Percentiles rank a stretch among this genome's conserved stretches.
Evolutionary conservation across 331 rosid species (phyloP).

Genomic region (Quercus phellos): DNA sequence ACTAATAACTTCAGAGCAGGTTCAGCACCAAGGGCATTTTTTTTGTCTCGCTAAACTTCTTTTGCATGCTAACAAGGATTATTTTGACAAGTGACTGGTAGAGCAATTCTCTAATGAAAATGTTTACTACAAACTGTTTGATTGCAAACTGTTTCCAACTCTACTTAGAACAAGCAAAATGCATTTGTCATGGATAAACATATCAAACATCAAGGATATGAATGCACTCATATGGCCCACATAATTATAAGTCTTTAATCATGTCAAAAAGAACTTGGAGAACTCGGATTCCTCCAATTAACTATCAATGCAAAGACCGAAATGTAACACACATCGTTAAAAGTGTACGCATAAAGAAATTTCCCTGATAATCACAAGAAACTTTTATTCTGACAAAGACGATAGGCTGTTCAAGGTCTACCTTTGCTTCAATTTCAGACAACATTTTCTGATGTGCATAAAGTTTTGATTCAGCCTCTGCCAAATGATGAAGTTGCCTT

Average conservation of each 20-base stretch:
- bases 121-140: neutral
- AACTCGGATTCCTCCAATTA: neutral
- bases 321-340: neutral
- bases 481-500: slow-evolving; percentile 76
- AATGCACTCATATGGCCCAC: neutral
- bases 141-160: neutral
- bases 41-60: neutral
- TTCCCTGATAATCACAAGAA: neutral
- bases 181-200: neutral
- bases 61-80: neutral
- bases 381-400: slow-evolving; percentile 11
- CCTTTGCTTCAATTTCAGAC: slow-evolving; percentile 72
- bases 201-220: neutral
- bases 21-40: too few species aligned
- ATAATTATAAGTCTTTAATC: neutral
- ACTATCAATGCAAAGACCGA: neutral
- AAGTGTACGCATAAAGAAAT: neutral
- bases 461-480: slow-evolving; percentile 66
- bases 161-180: neutral
- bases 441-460: slow-evolving; percentile 60
- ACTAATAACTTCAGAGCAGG: neutral
- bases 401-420: slow-evolving; percentile 18
- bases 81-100: neutral
- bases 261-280: neutral
- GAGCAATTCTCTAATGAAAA: neutral